Conservation (phyloP, 768 basidiomycete genomes). For the Boletus barrowsii region DNA sequence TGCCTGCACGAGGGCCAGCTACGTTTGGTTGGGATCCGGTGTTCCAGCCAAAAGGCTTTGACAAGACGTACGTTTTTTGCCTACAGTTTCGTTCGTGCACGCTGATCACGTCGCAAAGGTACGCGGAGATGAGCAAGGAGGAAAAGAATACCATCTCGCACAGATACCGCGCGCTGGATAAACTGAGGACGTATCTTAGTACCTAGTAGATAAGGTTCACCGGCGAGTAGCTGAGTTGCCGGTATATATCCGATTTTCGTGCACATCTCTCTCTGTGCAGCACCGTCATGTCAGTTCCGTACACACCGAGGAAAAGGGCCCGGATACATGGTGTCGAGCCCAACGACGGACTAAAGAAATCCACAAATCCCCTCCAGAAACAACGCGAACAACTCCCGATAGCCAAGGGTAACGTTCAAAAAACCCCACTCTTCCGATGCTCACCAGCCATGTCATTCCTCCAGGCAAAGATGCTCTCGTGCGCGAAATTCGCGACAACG, state of each 20-base stretch:
- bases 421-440: neutral
- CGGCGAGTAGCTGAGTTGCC: conserved; percentile 14
- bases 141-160: conserved; percentile 68
- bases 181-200: conserved; percentile 44
- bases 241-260: conserved; percentile 15
- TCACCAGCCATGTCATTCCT: neutral
- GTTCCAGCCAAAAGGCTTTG: conserved; percentile 74
- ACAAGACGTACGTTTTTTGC: conserved; percentile 62
- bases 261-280: neutral
- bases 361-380: conserved; percentile 44
- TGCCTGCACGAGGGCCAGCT: conserved; percentile 73
- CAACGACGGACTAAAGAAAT: conserved; percentile 15
- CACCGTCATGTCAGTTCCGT: conserved; percentile 14
- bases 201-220: neutral
- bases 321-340: conserved; percentile 21
- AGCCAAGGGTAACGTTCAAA: conserved; percentile 51
- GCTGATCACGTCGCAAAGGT: conserved; percentile 34
- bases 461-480: conserved; percentile 75
- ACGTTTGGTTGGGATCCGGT: conserved; percentile 91
- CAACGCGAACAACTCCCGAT: conserved; percentile 76
- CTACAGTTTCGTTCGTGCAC: neutral
- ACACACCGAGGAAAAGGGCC: conserved; percentile 27
- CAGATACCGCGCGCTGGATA: conserved; percentile 60
- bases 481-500: conserved; percentile 68
- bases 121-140: conserved; percentile 63